Evolutionary conservation across 108 stramenopile species (phyloP), one percentile per base, ranked within the genome.

Genomic region (Pseudonitzschia pungens): DNA sequence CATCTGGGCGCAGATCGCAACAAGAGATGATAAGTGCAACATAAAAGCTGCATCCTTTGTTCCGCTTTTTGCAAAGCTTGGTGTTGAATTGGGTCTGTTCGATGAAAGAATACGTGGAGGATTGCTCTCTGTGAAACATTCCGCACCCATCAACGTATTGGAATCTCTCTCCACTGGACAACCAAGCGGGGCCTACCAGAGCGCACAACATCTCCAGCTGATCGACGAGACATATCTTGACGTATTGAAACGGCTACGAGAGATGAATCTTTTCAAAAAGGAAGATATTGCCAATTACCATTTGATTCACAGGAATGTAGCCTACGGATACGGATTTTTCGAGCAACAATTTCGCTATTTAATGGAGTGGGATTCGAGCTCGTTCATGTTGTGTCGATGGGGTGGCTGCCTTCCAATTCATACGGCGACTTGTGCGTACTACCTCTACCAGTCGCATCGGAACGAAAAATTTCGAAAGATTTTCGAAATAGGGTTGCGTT

Each of bases 11-110:
- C 45, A 48, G 45, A 48, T 48, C 45, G 45, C 45, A 18, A 48
- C 45, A 18, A 4, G 45, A 48, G 45, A 48, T 14, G 45, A 48
- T 12, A 31, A 31, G 26, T 58, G 57, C 57, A 58, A 58, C 57
- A 31, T 31, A 11, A 58, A 58, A 31, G 57, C 57, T 27, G 57
- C 29, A 58, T 26, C 26, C 0, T 58, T 58, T 31, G 29, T 58
- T 31, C 57, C 57, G 9, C 15, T 58, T 14, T 58, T 58, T 27
- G 57, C 57, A 2, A 58, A 58, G 14, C 29, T 58, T n/a, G 57
- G 29, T 10, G n/a, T 58, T 3, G 57, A 58, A 0, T 24, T 58
- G 11, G 57, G 57, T 28, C 16, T 58, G 3, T 58, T 58, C 29
- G 57, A 58, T 5, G 26, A 58, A 27, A 14, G n/a, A 27, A 31